Percentiles rank a stretch among this genome's conserved stretches.
phyloP scores from a whole-genome alignment of 140 eudicot species.

The Ambrosia hybrid region DNA sequence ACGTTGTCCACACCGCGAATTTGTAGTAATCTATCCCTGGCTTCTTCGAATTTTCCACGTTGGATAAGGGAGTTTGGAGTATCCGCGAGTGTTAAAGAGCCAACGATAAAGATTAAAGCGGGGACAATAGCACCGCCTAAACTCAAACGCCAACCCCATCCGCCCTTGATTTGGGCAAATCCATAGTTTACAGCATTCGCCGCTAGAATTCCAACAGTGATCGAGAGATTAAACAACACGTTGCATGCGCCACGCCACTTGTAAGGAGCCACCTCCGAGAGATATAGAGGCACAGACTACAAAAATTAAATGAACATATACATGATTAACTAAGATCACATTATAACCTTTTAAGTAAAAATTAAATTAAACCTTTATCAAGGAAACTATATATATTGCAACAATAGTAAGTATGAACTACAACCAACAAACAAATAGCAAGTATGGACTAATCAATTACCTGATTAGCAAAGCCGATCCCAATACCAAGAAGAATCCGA shows the following conservation, averaged over 20 bases:
- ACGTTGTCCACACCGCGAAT: too few species aligned
- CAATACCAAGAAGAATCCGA: constrained; percentile 22
- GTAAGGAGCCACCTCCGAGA: constrained; percentile 14
- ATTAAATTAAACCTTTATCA: too few species aligned
- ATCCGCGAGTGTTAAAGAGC: constrained; percentile 12
- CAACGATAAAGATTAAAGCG: constrained; percentile 36
- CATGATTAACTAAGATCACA: too few species aligned
- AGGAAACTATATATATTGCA: too few species aligned
- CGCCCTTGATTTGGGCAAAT: too few species aligned
- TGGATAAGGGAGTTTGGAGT: not conserved
- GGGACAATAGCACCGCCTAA: constrained; percentile 39
- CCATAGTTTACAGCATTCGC: too few species aligned
- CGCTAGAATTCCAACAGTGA: too few species aligned
- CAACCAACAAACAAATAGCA: too few species aligned
- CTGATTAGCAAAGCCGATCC: constrained; percentile 52
- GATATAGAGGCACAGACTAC: constrained; percentile 49
- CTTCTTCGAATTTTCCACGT: constrained; percentile 41
- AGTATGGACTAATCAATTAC: constrained; percentile 3
- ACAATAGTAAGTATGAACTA: too few species aligned
- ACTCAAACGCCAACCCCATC: constrained; percentile 30
- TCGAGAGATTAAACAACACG: too few species aligned
- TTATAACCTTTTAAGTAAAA: too few species aligned
- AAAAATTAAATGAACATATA: not conserved
- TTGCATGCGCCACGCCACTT: too few species aligned
- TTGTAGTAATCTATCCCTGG: constrained; percentile 18